Evolutionary conservation across 2,329 filamentous ascomycete species (phyloP).

Genomic region (Fusarium tanahbumbuense): DNA sequence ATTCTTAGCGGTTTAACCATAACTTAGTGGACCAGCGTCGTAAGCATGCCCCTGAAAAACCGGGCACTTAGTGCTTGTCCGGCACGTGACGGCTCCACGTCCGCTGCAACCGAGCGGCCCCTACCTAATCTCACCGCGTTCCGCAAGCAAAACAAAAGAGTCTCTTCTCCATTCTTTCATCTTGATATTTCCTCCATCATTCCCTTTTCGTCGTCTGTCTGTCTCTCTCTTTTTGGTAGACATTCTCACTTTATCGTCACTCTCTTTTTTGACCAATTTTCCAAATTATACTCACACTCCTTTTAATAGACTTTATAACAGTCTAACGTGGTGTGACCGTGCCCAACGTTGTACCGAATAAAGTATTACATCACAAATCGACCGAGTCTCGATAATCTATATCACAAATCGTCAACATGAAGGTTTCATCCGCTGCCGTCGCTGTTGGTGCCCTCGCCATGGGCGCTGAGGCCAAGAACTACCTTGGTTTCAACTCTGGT

Average conservation of each 20-base stretch:
- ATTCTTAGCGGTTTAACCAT: slow-evolving; percentile 42
- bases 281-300: slow-evolving; percentile 28
- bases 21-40: slow-evolving; percentile 29
- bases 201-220: slow-evolving; percentile 24
- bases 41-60: slow-evolving; percentile 44
- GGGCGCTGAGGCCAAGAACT: slow-evolving; percentile 58
- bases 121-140: slow-evolving; percentile 44
- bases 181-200: slow-evolving; percentile 19
- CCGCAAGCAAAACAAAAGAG: slow-evolving; percentile 32
- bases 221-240: slow-evolving; percentile 33
- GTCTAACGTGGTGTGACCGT: slow-evolving; percentile 27
- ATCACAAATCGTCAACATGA: slow-evolving; percentile 55
- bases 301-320: slow-evolving; percentile 33
- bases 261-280: slow-evolving; percentile 40
- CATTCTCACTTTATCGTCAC: slow-evolving; percentile 42
- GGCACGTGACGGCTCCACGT: slow-evolving; percentile 37
- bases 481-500: slow-evolving; percentile 66
- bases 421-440: slow-evolving; percentile 51
- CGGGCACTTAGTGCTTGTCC: slow-evolving; percentile 29
- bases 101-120: slow-evolving; percentile 18
- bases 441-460: slow-evolving; percentile 55
- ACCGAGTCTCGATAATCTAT: slow-evolving; percentile 25
- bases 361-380: slow-evolving; percentile 21
- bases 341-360: slow-evolving; percentile 31
- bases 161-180: slow-evolving; percentile 32